Conservation (phyloP, 2,329 filamentous ascomycete species). For the Emmonsiellopsis sp. region DNA sequence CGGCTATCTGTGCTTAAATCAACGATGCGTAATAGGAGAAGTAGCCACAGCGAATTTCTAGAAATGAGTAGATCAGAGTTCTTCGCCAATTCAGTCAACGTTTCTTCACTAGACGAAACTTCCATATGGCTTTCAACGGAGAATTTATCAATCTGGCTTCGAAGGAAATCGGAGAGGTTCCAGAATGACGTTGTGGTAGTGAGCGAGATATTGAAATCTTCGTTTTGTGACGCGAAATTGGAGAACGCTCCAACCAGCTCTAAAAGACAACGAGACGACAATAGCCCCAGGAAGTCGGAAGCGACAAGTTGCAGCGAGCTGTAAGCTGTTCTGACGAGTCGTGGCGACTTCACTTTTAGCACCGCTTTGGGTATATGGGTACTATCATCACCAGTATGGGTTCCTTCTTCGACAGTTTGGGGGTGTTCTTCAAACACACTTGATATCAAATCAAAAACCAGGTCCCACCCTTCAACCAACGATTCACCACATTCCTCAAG, state of each 20-base stretch:
- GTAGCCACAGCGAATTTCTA: conserved; percentile 23
- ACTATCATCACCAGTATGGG: conserved; percentile 15
- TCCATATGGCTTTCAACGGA: conserved; percentile 29
- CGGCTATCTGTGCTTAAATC: conserved; percentile 32
- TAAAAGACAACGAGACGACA: conserved; percentile 61
- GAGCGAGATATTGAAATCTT: conserved; percentile 90
- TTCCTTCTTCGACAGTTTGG: conserved; percentile 21
- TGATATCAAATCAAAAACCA: conserved; percentile 74
- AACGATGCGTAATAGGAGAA: conserved; percentile 31
- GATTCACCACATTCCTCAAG: conserved; percentile 83
- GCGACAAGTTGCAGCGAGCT: conserved; percentile 84
- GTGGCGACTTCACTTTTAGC: conserved; percentile 46
- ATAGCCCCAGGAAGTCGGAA: conserved; percentile 78
- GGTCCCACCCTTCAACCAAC: conserved; percentile 72
- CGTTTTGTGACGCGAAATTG: conserved; percentile 77
- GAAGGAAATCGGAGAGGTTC: conserved; percentile 84
- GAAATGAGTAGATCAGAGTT: conserved; percentile 52
- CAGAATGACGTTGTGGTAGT: conserved; percentile 94
- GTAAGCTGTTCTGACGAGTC: conserved; percentile 78
- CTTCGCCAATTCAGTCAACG: conserved; percentile 49
- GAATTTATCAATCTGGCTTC: conserved; percentile 37
- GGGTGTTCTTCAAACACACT: conserved; percentile 58
- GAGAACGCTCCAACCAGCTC: conserved; percentile 79
- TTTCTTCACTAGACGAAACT: conserved; percentile 45
- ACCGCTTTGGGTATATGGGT: conserved; percentile 1